Conservation (phyloP, 805 yeast genomes). For the Candida sithepensis region DNA sequence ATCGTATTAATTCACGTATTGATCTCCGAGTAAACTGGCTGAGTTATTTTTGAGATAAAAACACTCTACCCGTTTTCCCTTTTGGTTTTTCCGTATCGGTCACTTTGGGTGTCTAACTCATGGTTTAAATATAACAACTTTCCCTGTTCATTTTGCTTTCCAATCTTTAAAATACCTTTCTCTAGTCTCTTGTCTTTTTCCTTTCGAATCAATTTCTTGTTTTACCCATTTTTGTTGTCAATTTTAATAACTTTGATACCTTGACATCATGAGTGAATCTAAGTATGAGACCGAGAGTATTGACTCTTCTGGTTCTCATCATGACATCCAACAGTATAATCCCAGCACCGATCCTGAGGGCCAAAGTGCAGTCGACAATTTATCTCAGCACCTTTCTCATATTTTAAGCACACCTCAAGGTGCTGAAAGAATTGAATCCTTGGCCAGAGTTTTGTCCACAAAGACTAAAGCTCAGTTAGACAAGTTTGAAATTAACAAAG, state of each 20-base stretch:
- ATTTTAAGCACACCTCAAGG: constrained; percentile 26
- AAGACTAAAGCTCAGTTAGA: constrained; percentile 44
- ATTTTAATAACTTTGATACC: background rate
- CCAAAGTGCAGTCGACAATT: constrained; percentile 21
- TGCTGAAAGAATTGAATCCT: constrained; percentile 38
- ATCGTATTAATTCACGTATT: too few relatives aligned
- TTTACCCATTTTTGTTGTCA: background rate
- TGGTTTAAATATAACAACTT: background rate
- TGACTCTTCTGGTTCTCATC: constrained; percentile 19
- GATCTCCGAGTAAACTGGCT: too few relatives aligned
- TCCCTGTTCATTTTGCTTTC: background rate
- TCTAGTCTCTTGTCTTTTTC: too few relatives aligned
- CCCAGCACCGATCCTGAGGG: constrained; percentile 24
- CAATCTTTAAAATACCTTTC: too few relatives aligned
- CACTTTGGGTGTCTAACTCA: background rate
- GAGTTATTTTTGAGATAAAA: background rate
- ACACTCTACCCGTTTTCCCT: background rate
- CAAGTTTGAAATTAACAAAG: constrained; percentile 39
- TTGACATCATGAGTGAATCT: background rate
- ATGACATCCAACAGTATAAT: constrained; percentile 23
- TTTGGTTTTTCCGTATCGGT: background rate
- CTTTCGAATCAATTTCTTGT: background rate
- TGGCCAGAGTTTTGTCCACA: constrained; percentile 48
- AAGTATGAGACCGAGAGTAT: constrained; percentile 19
- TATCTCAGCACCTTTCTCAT: constrained; percentile 26